Base-by-base conservation (phyloP, 129 eudicot species). In the Flaveria ramosissima region DNA sequence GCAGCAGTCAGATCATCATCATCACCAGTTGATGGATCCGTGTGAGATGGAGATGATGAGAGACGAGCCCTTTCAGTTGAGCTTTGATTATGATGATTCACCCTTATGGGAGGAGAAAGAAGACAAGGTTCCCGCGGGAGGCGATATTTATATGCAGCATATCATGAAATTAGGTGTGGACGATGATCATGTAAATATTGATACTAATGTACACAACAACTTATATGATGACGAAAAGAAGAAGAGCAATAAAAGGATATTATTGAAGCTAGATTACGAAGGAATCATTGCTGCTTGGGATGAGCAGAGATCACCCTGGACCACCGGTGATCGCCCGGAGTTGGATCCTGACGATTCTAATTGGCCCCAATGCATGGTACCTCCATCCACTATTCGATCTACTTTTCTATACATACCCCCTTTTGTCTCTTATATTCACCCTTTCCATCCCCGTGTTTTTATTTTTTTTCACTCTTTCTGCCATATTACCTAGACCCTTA, bases 231-330 rank as follows among this genome's bases (percentile, higher is more conserved):
- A 48, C 0, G 79, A 45, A 8, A 11, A 45, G 3, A 83, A 78
- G 70, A 87, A 82, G 42, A 88, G 70, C 68, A 88, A 70, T 64
- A 32, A 36, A 36, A 36, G 4, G 8, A 36, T 36, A 6, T 76
- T 84, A 47, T 75, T 94, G 78, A 89, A 89, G 78, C 86, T 94
- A 10, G 90, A 94, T 75, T 91, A 87, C 74, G 86, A 89, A 9
- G 96, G 88, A 8, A 88, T 93, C 15, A 80, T 89, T 39, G 85
- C 88, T 4, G 97, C 97, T 23, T 93, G 98, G 98, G 88, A 85
- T 72, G 92, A 82, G 16, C 76, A 84, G 63, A 85, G 86, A 78
- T 90, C 90, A 4, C 98, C 98, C 7, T 91, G 98, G 98, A 87
- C 86, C 12, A 79, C 71, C 36, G 96, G 98, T 45, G 93, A 85